These are phyloP conservation scores for Penicillium sp. DNA, from an alignment of 2,329 filamentous ascomycete species.

Conservation along the genomic window DNA sequence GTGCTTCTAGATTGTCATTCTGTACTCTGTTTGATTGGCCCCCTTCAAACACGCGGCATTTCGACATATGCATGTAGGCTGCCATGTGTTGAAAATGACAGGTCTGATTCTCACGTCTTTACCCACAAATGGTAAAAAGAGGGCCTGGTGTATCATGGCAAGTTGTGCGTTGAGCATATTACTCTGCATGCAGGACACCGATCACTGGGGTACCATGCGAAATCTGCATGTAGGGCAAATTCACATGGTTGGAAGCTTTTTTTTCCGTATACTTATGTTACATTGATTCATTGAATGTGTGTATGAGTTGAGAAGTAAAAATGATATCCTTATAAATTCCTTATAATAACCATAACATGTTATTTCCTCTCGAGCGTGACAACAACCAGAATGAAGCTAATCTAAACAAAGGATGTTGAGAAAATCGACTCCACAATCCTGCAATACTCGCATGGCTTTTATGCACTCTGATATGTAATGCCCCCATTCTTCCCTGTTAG, in stretches of 20 bases:
- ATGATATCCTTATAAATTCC: neutral
- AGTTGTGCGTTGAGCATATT: conserved; percentile 11
- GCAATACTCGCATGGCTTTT: conserved; percentile 15
- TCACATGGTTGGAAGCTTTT: neutral
- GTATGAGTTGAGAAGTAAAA: neutral
- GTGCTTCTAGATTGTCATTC: neutral
- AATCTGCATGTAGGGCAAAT: neutral
- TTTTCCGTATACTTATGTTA: neutral
- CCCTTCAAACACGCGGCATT: conserved; percentile 9
- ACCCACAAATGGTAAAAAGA: conserved; percentile 1
- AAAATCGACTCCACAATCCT: conserved; percentile 22
- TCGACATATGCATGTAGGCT: conserved; percentile 12
- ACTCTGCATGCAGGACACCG: conserved; percentile 17
- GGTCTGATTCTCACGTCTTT: conserved; percentile 17
- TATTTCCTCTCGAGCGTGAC: neutral
- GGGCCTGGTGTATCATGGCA: neutral
- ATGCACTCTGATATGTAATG: neutral
- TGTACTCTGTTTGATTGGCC: neutral
- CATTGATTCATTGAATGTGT: neutral
- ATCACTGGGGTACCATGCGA: conserved; percentile 17
- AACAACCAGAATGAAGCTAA: neutral
- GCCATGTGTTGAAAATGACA: conserved; percentile 28
- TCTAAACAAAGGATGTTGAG: neutral
- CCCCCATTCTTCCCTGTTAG: neutral
- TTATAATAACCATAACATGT: neutral